Conservation (phyloP, 129 eudicot genomes). For the Flaveria ramosissima region DNA sequence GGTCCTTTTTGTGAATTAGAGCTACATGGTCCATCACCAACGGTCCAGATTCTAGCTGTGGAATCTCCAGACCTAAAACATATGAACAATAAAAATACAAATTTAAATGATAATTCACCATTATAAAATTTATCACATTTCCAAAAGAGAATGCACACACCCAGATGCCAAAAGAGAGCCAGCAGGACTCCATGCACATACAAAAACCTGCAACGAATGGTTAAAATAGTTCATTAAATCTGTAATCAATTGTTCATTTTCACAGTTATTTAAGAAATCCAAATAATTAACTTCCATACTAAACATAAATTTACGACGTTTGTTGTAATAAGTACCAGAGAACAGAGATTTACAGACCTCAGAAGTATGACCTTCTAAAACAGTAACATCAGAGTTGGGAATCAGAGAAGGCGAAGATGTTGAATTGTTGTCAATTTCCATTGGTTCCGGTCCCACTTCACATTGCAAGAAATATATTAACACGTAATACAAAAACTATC, state of each 20-base stretch:
- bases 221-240: background rate
- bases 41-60: conserved; percentile 89
- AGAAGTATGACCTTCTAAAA: conserved; percentile 82
- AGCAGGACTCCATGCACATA: conserved; percentile 94
- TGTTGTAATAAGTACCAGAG: background rate
- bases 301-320: background rate
- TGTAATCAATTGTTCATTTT: background rate
- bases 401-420: conserved; percentile 55
- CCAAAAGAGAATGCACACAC: conserved; percentile 42
- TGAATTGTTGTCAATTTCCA: conserved; percentile 68
- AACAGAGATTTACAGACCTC: conserved; percentile 56
- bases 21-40: conserved; percentile 70
- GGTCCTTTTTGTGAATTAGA: conserved; percentile 54
- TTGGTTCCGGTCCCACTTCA: conserved; percentile 68
- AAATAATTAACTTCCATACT: background rate
- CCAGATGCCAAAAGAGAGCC: conserved; percentile 96
- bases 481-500: background rate
- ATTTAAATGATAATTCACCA: conserved; percentile 15
- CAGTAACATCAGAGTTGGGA: conserved; percentile 64
- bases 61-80: conserved; percentile 81
- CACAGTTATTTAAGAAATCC: background rate
- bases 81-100: background rate
- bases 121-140: background rate
- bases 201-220: conserved; percentile 69
- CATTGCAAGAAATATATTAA: conserved; percentile 13